Conservation (phyloP, 371 early-diverging fungal genomes). For the Paraphysoderma sedebokerense region DNA sequence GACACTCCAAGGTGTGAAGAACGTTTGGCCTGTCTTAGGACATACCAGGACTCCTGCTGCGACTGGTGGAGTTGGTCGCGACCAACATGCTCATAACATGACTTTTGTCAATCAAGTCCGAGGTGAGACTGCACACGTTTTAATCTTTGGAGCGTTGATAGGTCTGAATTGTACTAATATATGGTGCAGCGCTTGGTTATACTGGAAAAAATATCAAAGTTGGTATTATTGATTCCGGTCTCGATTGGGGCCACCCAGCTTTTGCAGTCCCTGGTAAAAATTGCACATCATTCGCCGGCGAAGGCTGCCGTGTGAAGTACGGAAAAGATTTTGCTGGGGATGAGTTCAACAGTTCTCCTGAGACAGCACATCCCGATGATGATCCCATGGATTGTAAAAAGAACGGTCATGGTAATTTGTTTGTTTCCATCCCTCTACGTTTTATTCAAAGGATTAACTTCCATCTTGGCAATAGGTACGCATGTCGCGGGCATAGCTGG, state of each 20-base stretch:
- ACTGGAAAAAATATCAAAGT: not conserved
- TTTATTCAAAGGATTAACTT: no score
- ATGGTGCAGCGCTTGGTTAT: constrained; percentile 8
- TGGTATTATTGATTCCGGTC: constrained; percentile 4
- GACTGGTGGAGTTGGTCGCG: no score
- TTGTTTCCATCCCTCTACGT: no score
- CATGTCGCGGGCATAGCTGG: constrained; percentile 16
- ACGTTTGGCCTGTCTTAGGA: no score
- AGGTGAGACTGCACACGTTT: no score
- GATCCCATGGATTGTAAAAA: not conserved
- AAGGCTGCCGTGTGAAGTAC: constrained; percentile 25
- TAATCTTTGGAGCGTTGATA: no score
- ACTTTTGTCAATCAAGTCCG: no score
- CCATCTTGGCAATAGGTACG: no score
- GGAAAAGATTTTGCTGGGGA: constrained; percentile 16
- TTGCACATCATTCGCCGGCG: constrained; percentile 16
- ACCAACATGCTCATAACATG: no score
- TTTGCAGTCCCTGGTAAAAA: not conserved
- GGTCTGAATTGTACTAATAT: no score
- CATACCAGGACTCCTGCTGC: no score
- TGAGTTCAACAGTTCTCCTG: constrained; percentile 3
- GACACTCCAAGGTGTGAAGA: no score
- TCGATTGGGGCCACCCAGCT: constrained; percentile 2
- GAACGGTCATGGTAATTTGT: constrained; percentile 36
- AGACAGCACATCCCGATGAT: constrained; percentile 3